Base-by-base conservation (phyloP, 768 basidiomycete species). In the Hericium rajendrae region DNA sequence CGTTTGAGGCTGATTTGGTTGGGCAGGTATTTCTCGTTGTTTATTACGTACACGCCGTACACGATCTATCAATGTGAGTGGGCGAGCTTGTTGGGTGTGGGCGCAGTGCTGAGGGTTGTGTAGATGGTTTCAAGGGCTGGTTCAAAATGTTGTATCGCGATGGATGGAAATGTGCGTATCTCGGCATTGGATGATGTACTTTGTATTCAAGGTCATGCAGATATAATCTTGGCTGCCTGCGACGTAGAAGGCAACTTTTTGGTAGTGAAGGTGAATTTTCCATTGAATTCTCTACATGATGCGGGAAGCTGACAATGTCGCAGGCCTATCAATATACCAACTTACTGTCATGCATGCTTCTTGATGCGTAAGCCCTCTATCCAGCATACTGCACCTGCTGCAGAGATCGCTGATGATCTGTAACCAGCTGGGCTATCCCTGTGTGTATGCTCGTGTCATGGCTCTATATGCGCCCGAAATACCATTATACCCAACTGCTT, bases 161-260 rank as follows among this genome's bases (percentile, higher is more conserved):
- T 62, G 91, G 91, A 38, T 93, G 91, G 91, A 91, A 87, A 79
- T 94, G 89, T 89, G 63, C 50, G 82, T 69, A 46, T 28, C 57
- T 24, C 48, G 39, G 4, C 48, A 26, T 41, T 13, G 26, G 15
- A 8, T 38, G 22, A 37, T 41, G 24, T 48, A 12, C 38, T 46
- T 20, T 54, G 54, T 28, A 50, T 55, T 54, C 58, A 18, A 51
- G 24, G 22, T 48, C 54, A 6, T 18, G 2, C 63, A 92, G 91
- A 94, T 68, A 69, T 91, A 59, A 76, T 92, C 57, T 74, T 94
- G 37, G 90, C 86, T 22, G 79, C 76, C 28, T 88, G 82, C 68
- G 91, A 94, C 66, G 91, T 93, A 39, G 91, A 93, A 68, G 91
- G 85, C 38, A 94, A 94, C 68, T 94, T 90, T 66, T 71, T 91